Base-by-base conservation (phyloP, 225 moss, liverwort and hornwort species). In the Polytrichum formosum region DNA sequence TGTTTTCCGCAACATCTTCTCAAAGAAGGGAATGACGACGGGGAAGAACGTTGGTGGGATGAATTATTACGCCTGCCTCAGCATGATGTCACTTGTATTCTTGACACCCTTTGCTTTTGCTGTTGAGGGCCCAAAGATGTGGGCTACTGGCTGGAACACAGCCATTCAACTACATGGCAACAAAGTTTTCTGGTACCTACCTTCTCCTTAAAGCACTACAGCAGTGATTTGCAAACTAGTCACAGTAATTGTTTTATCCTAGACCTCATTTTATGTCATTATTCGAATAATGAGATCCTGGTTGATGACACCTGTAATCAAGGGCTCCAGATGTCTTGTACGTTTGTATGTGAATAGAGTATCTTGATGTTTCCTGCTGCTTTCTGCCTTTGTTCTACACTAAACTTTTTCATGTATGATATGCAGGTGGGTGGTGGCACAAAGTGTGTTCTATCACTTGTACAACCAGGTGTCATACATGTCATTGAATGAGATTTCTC, bases 381-480 rank as follows among this genome's bases (percentile, higher is more conserved):
- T n/a, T 29, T 17, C 35, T 4, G 6, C 6, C 63, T 19, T 25
- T 21, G 55, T 17, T 13, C 16, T n/a, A 4, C 13, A 2, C 55
- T 56, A 28, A 25, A 17, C 37, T 16, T 22, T 30, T 2, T 56
- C 8, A 37, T 26, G 37, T 53, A 29, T 65, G 13, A 17, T 35
- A 0, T 33, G 31, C 79, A 95, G 90, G 92, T 92, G 92, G 95
- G 74, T 92, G 16, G 80, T 84, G 22, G 80, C 76, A 7, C 90
- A 92, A 31, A 95, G 92, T 73, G 75, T 92, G 37, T 95, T 95
- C 46, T 91, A 95, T 61, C 91, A 92, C 61, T 79, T 91, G 22
- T 95, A 95, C 80, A 92, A 95, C 25, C 92, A 95, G 79, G 92
- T 92, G 53, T 91, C 92, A 0, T 95, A 95, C 78, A 91, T 95